Conservation (phyloP, 495 filamentous ascomycete species). For the Neurospora sp. region DNA sequence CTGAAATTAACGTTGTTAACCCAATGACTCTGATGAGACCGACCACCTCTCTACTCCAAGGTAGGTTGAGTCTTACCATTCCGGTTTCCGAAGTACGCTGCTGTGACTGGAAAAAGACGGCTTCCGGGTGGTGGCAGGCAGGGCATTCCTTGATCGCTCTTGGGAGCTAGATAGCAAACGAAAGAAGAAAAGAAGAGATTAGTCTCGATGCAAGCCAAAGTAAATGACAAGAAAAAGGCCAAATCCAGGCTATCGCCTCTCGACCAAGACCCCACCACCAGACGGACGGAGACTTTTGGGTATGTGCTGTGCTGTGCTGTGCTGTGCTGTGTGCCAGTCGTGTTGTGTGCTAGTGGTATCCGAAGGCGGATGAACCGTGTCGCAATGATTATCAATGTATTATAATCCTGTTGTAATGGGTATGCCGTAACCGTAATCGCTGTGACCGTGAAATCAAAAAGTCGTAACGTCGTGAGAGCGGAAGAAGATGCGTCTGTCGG, state of each 20-base stretch:
- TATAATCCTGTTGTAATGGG: not conserved
- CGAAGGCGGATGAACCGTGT: not conserved
- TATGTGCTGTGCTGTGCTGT: not conserved
- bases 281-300: not conserved
- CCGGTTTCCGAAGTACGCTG: conserved; percentile 93
- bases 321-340: not conserved
- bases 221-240: conserved; percentile 1
- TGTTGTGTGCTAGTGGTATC: not conserved
- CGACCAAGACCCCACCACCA: not conserved
- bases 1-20: conserved; percentile 39
- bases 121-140: conserved; percentile 71
- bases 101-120: conserved; percentile 97
- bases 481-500: not conserved
- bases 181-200: conserved; percentile 9
- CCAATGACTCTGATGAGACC: not conserved
- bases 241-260: not conserved
- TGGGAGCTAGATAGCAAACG: conserved; percentile 57
- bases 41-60: not conserved
- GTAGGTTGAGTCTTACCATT: conserved; percentile 58
- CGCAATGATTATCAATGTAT: not conserved
- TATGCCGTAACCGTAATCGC: not conserved
- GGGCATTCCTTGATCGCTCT: conserved; percentile 75
- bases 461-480: not conserved
- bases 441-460: not conserved
- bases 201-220: not conserved